These are phyloP conservation scores for Malus asiatica DNA, from an alignment of 306 rosid species.

Conservation along the genomic window DNA sequence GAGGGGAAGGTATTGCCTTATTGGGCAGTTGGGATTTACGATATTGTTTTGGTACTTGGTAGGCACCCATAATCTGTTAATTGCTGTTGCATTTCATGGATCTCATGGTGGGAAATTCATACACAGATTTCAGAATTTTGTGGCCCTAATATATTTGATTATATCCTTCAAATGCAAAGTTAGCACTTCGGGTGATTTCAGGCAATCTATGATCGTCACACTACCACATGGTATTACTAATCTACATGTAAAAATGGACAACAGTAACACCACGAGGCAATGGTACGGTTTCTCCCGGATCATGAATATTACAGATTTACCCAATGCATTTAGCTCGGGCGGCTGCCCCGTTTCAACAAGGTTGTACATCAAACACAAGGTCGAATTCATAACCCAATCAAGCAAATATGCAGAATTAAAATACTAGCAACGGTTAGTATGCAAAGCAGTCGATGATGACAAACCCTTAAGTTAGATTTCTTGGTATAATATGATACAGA, in stretches of 20 bases:
- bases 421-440: background rate
- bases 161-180: background rate
- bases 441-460: background rate
- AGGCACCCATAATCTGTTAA: background rate
- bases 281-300: background rate
- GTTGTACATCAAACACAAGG: too few relatives aligned
- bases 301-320: background rate
- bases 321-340: too few relatives aligned
- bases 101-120: conserved; percentile 11
- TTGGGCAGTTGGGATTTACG: background rate
- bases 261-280: background rate
- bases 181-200: background rate
- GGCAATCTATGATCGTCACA: background rate
- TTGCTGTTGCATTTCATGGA: background rate
- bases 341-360: too few relatives aligned
- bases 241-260: background rate
- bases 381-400: background rate
- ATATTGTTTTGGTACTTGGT: background rate
- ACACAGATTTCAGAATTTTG: conserved; percentile 9
- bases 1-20: background rate
- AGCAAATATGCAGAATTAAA: background rate
- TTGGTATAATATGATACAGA: conserved; percentile 16
- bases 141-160: conserved; percentile 22
- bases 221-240: too few relatives aligned
- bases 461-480: background rate